Evolutionary conservation across 495 filamentous ascomycete genomes (phyloP).

Genomic region (Endocarpon pusillum): DNA sequence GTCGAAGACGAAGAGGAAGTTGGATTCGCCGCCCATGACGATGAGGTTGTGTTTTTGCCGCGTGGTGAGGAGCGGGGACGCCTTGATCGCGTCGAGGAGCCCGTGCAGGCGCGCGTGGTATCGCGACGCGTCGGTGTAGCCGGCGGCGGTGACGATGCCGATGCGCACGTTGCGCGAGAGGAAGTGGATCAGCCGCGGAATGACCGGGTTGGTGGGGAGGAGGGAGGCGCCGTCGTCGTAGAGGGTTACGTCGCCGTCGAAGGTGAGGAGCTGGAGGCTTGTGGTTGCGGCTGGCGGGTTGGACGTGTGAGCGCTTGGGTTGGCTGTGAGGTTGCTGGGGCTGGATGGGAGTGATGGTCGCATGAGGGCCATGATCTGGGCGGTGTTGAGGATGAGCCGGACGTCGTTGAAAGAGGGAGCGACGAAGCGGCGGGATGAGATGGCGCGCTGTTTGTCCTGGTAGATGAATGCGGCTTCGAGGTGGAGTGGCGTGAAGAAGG

Average conservation of each 20-base stretch:
- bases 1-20: constrained; percentile 71
- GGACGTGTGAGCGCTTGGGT: constrained; percentile 84
- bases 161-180: constrained; percentile 47
- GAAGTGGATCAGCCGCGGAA: constrained; percentile 56
- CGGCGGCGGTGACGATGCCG: constrained; percentile 92
- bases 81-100: constrained; percentile 64
- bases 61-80: constrained; percentile 34
- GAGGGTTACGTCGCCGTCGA: constrained; percentile 93
- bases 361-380: constrained; percentile 75
- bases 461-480: constrained; percentile 81
- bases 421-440: constrained; percentile 84
- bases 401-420: constrained; percentile 97
- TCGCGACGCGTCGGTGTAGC: constrained; percentile 69
- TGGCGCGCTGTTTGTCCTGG: constrained; percentile 69
- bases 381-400: constrained; percentile 80
- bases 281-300: constrained; percentile 55
- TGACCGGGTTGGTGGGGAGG: constrained; percentile 53
- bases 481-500: constrained; percentile 75
- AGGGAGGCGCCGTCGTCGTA: constrained; percentile 86
- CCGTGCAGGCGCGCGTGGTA: constrained; percentile 79
- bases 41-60: constrained; percentile 59
- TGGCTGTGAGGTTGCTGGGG: constrained; percentile 88
- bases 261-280: constrained; percentile 64
- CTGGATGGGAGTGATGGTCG: constrained; percentile 61
- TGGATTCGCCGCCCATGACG: constrained; percentile 81